phyloP scores from a whole-genome alignment of 2,329 filamentous ascomycete species.

The Cytospora piceae region DNA sequence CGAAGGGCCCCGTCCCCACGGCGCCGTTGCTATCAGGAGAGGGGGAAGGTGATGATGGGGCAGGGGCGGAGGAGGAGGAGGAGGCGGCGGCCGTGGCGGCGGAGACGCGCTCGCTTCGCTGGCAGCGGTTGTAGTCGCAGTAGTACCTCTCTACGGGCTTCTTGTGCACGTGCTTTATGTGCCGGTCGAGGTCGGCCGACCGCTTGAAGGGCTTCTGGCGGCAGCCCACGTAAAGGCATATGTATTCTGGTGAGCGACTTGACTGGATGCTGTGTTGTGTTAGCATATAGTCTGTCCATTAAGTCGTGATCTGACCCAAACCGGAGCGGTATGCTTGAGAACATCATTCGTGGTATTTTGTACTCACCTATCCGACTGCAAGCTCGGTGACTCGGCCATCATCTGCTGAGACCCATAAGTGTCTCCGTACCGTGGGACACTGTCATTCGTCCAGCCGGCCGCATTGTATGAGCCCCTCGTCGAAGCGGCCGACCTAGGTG shows the following conservation, averaged over 20 bases:
- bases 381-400: not conserved
- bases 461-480: not conserved
- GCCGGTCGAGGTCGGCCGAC: conserved; percentile 58
- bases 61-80: not conserved
- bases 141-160: conserved; percentile 47
- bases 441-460: conserved; percentile 5
- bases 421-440: not conserved
- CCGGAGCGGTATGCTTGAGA: too few relatives aligned
- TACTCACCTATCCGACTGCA: conserved; percentile 19
- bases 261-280: conserved; percentile 8
- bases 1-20: conserved; percentile 48
- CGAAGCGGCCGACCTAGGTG: conserved; percentile 1
- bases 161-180: conserved; percentile 54
- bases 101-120: conserved; percentile 40
- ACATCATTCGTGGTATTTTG: too few relatives aligned
- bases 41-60: not conserved
- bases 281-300: not conserved
- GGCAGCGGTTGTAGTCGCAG: conserved; percentile 58
- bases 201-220: conserved; percentile 52
- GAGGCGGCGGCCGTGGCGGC: not conserved
- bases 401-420: conserved; percentile 3
- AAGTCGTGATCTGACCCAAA: too few relatives aligned
- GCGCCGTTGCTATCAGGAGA: not conserved
- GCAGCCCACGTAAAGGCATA: conserved; percentile 48
- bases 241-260: conserved; percentile 31